Evolutionary conservation across 345 rosid genomes (phyloP), one percentile per base, ranked within the genome.

Genomic region (Aquilaria yunnanensis): DNA sequence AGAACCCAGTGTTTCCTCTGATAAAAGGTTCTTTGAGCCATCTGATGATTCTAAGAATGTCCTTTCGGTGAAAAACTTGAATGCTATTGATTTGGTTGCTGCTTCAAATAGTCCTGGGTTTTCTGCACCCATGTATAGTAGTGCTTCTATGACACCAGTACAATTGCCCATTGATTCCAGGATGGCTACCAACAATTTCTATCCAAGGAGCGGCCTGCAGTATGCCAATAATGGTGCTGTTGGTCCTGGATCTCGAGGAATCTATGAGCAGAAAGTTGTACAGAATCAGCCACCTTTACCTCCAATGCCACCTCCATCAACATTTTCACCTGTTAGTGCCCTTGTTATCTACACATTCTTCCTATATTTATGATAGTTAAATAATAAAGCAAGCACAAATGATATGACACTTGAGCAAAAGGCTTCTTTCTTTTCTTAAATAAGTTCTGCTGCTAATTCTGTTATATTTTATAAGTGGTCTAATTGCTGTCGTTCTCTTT

Each of bases 211-310:
- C 67, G 78, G 80, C 66, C 83, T 81, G 10, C 98, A 84, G 63
- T 81, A 77, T 77, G 64, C 65, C 31, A 71, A 72, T 53, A 80
- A 76, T 57, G 47, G 58, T 60, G 77, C 68, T 14, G 72, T 59
- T 13, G 81, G 65, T 54, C 58, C 74, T 61, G 86, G 81, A 60
- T 74, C 82, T 62, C 86, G 89, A 62, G 95, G 96, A 74, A 66
- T 69, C 55, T 87, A 94, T 72, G 96, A 90, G 55, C 88, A 77
- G 65, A 88, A 85, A 74, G 59, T 66, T 70, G 58, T 77, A 67
- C 72, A 77, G 47, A 83, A 76, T 75, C 97, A 88, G 70, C 99
- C 97, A 61, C 96, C 99, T 69, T 79, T 94, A 75, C 96, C 99
- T 69, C 87, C 87, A 34, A 79, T 86, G 83, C 97, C 95, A 6